phyloP scores from a whole-genome alignment of 176 grass and related monocot genomes.

The Phoenix dactylifera region DNA sequence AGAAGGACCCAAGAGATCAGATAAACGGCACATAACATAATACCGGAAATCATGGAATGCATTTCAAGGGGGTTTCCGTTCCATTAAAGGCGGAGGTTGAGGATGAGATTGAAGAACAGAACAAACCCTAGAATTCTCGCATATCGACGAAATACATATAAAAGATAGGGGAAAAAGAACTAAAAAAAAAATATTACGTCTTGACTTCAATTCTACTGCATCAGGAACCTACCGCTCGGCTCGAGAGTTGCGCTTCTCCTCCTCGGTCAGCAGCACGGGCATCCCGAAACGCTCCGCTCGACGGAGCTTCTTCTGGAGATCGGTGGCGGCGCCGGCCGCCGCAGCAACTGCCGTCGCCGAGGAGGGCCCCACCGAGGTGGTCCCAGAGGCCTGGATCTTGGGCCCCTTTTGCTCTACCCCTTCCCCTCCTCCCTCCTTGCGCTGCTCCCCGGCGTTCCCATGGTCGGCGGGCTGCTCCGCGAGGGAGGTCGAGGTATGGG shows the following conservation, averaged over 20 bases:
- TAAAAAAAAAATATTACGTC: background rate
- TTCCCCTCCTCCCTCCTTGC: constrained; percentile 4
- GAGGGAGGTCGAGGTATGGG: background rate
- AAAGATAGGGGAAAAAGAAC: background rate
- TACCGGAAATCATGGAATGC: no score
- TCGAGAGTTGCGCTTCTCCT: constrained; percentile 49
- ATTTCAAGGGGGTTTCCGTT: no score
- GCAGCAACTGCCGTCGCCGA: background rate
- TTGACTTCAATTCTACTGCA: constrained; percentile 4
- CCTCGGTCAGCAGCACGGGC: background rate
- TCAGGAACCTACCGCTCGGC: constrained; percentile 54
- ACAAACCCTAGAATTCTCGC: no score
- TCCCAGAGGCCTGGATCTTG: no score
- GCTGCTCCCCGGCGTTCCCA: background rate
- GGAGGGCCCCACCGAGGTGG: background rate
- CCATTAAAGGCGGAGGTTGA: no score
- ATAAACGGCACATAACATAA: no score
- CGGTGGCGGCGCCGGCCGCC: background rate
- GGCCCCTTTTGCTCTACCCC: constrained; percentile 13
- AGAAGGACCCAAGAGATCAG: no score
- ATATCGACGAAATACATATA: background rate
- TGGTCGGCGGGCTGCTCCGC: background rate
- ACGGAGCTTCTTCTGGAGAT: constrained; percentile 1
- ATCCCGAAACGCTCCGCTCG: background rate
- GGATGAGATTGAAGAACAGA: background rate